Evolutionary conservation across 495 filamentous ascomycete genomes (phyloP).

Genomic region (Penicillium antarcticum): DNA sequence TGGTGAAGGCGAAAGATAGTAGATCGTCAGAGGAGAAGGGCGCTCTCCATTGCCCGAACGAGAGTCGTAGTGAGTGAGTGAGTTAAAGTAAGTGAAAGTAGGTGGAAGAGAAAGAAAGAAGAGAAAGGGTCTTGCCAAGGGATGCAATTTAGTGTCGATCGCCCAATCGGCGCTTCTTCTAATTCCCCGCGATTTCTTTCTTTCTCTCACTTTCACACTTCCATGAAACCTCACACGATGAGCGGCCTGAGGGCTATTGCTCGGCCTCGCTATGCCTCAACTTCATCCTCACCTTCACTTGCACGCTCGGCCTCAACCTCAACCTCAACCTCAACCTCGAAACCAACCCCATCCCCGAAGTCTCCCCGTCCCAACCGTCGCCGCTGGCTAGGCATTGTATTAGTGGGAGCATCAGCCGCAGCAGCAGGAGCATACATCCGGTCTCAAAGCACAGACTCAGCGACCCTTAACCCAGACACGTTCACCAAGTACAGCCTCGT

Average conservation of each 20-base stretch:
- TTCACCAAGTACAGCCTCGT: constrained; percentile 69
- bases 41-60: constrained; percentile 20
- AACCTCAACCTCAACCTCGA: neutral
- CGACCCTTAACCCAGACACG: constrained; percentile 47
- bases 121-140: constrained; percentile 9
- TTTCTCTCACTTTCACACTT: neutral
- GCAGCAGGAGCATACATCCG: constrained; percentile 37
- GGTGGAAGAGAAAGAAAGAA: neutral
- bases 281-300: neutral
- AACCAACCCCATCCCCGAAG: constrained; percentile 6
- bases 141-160: constrained; percentile 19
- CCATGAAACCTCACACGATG: constrained; percentile 29
- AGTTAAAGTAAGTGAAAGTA: neutral
- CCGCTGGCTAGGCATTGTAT: constrained; percentile 34
- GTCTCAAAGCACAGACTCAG: constrained; percentile 22
- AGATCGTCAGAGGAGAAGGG: constrained; percentile 10
- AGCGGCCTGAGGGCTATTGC: constrained; percentile 6
- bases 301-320: neutral
- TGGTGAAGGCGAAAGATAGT: neutral
- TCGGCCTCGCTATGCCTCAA: constrained; percentile 10
- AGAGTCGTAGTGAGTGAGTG: neutral
- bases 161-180: constrained; percentile 22
- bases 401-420: constrained; percentile 33
- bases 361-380: neutral
- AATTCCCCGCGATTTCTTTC: constrained; percentile 17